Percentiles rank a stretch among this genome's conserved stretches.
Evolutionary conservation across 805 yeast genomes (phyloP).

Genomic region (Lachancea fermentati): DNA sequence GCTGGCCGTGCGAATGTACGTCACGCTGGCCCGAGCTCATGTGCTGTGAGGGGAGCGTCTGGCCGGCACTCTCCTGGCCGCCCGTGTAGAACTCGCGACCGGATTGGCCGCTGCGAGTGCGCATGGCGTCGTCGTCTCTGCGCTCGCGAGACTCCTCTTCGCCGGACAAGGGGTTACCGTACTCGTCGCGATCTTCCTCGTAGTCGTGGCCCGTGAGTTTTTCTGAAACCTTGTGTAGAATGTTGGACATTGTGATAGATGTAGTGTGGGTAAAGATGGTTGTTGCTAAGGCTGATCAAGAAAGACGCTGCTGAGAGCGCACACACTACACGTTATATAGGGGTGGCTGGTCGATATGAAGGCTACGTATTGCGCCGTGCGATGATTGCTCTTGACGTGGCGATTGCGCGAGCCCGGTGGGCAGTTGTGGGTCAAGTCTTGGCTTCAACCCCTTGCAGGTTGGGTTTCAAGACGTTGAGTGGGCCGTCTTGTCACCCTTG

Average conservation of each 20-base stretch:
- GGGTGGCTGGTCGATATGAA: no score
- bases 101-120: not conserved
- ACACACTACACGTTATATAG: no score
- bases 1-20: constrained; percentile 6
- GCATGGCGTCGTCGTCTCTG: not conserved
- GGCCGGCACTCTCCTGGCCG: constrained; percentile 1
- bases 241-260: constrained; percentile 24
- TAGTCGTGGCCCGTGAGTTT: constrained; percentile 25
- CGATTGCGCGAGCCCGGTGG: no score
- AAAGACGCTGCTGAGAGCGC: no score
- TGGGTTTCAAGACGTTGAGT: no score
- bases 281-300: not conserved
- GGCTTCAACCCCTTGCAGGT: no score
- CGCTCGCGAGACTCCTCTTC: constrained; percentile 8
- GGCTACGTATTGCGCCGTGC: no score
- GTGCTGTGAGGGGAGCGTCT: constrained; percentile 9
- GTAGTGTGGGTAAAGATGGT: constrained; percentile 1
- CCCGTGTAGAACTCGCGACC: constrained; percentile 2
- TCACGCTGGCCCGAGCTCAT: constrained; percentile 5
- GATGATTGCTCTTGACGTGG: no score
- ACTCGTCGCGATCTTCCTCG: constrained; percentile 9
- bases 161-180: constrained; percentile 6
- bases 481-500: no score
- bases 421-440: no score
- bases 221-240: constrained; percentile 29